Conservation (phyloP, 1,139 yeast species). For the Suhomyces bribrorum region DNA sequence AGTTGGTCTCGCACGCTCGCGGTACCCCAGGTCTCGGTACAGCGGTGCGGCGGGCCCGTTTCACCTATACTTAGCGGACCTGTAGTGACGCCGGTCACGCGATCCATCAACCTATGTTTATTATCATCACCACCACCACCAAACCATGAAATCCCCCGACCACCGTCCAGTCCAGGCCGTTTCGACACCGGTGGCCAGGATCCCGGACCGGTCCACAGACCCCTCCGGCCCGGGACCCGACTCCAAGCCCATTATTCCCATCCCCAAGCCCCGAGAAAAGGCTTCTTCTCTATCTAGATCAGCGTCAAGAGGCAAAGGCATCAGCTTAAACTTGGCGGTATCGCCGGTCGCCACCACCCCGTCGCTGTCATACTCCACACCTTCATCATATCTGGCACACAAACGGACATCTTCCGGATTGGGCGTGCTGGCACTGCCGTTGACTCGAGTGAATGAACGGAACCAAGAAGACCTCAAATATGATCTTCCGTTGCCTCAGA, state of each 20-base stretch:
- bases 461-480: constrained; percentile 10
- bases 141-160: not conserved
- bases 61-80: no score
- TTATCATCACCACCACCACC: not conserved
- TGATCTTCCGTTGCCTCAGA: constrained; percentile 33
- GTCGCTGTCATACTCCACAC: constrained; percentile 1
- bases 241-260: not conserved
- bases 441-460: constrained; percentile 3
- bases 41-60: not conserved
- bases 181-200: no score
- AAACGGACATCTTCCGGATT: constrained; percentile 3
- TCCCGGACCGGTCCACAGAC: no score
- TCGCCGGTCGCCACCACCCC: constrained; percentile 22
- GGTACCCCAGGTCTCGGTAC: no score
- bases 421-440: constrained; percentile 6
- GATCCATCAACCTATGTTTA: not conserved
- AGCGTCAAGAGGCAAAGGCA: constrained; percentile 28
- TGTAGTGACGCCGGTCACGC: no score
- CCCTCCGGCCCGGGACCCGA: not conserved
- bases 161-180: not conserved
- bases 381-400: not conserved
- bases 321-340: constrained; percentile 35
- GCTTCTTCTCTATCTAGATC: constrained; percentile 10
- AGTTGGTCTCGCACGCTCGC: no score
- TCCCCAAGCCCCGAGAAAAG: not conserved